Conservation (phyloP, 2,329 filamentous ascomycete genomes). For the Capronia coronata region DNA sequence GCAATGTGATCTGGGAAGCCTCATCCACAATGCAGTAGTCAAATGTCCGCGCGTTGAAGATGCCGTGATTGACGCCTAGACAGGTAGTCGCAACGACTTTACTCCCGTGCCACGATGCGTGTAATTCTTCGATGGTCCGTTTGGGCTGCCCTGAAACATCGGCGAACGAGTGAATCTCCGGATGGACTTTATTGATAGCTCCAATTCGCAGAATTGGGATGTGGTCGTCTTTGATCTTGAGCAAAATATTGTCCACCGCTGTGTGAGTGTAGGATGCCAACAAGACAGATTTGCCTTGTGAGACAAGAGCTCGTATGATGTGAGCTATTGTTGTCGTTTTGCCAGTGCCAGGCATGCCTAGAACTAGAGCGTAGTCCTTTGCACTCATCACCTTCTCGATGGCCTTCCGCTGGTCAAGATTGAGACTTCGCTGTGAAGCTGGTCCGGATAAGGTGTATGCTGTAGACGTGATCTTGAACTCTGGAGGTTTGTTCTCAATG, state of each 20-base stretch:
- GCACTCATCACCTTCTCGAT: conserved; percentile 95
- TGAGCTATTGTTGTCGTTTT: conserved; percentile 98
- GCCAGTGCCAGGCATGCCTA: conserved; percentile 96
- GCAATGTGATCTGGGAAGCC: conserved; percentile 92
- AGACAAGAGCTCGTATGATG: conserved; percentile 83
- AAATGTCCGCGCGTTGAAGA: conserved; percentile 84
- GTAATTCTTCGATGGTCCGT: conserved; percentile 73
- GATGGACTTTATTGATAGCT: conserved; percentile 75
- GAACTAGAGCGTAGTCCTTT: conserved; percentile 88
- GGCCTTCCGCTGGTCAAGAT: conserved; percentile 77
- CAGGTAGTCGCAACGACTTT: conserved; percentile 93
- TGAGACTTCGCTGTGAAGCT: conserved; percentile 59
- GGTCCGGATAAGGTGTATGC: conserved; percentile 54
- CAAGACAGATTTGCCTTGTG: conserved; percentile 85
- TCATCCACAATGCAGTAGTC: conserved; percentile 99
- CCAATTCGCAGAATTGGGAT: conserved; percentile 81
- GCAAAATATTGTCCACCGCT: conserved; percentile 92
- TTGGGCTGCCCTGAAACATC: conserved; percentile 68
- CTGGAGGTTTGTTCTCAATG: conserved; percentile 66
- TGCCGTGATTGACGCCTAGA: conserved; percentile 77
- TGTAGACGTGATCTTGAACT: conserved; percentile 62
- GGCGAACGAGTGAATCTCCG: conserved; percentile 78
- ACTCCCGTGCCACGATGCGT: conserved; percentile 73
- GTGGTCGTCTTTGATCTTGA: conserved; percentile 76
- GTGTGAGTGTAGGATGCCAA: conserved; percentile 96